These are phyloP conservation scores for Penicillium simplicissimum DNA, from an alignment of 495 filamentous ascomycete species.

Conservation along the genomic window DNA sequence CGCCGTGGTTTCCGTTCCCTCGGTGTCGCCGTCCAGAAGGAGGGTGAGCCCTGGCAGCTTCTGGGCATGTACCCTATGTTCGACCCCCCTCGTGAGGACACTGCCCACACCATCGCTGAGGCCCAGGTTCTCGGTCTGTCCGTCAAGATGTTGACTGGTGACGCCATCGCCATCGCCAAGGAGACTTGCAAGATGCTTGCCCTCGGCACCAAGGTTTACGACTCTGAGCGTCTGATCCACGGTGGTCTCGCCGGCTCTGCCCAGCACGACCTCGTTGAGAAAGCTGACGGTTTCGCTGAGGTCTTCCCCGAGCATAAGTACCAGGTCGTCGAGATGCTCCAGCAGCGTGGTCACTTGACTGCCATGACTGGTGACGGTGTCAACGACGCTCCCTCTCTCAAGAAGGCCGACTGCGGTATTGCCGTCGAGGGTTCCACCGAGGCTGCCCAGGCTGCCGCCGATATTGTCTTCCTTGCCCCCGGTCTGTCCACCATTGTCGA, in stretches of 20 bases:
- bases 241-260: conserved; percentile 71
- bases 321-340: conserved; percentile 75
- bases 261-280: conserved; percentile 74
- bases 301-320: conserved; percentile 80
- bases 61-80: conserved; percentile 79
- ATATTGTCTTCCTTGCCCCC: conserved; percentile 78
- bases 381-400: conserved; percentile 71
- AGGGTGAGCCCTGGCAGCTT: conserved; percentile 66
- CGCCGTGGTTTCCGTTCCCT: conserved; percentile 81
- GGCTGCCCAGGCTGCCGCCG: conserved; percentile 73
- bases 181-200: conserved; percentile 82
- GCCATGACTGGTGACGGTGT: conserved; percentile 78
- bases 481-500: conserved; percentile 75
- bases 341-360: conserved; percentile 72
- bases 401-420: conserved; percentile 77
- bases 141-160: conserved; percentile 81
- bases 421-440: conserved; percentile 76
- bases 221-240: conserved; percentile 72
- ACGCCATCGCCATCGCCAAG: conserved; percentile 76
- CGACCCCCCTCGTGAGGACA: conserved; percentile 76
- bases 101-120: conserved; percentile 75
- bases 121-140: conserved; percentile 73
- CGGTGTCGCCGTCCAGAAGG: conserved; percentile 71
- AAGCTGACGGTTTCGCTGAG: conserved; percentile 75
- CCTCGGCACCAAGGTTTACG: conserved; percentile 76